phyloP scores from a whole-genome alignment of 2,329 filamentous ascomycete species.

The Pseudogymnoascus sp. region DNA sequence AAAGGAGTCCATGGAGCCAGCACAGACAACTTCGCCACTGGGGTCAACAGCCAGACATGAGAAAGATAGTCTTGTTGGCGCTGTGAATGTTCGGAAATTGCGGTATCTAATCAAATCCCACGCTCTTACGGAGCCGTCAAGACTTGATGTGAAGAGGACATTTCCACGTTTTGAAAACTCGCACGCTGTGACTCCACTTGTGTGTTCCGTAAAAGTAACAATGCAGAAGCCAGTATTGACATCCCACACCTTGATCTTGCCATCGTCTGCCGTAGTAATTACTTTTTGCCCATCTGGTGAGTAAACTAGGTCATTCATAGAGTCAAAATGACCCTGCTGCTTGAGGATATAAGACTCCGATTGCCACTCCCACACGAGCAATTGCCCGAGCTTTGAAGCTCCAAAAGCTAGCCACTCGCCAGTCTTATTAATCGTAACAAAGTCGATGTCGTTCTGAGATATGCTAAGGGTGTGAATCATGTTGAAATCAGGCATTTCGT shows the following conservation, averaged over 20 bases:
- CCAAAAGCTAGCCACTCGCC: conserved; percentile 98
- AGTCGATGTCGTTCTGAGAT: conserved; percentile 93
- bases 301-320: conserved; percentile 88
- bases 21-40: conserved; percentile 91
- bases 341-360: conserved; percentile 98
- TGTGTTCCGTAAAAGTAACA: conserved; percentile 96
- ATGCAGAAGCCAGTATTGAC: conserved; percentile 94
- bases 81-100: conserved; percentile 96
- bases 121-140: conserved; percentile 88
- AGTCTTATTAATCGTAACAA: conserved; percentile 84
- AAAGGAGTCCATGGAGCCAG: conserved; percentile 90
- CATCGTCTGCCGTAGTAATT: conserved; percentile 89
- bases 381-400: conserved; percentile 85
- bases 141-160: conserved; percentile 87
- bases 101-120: conserved; percentile 95
- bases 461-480: conserved; percentile 89
- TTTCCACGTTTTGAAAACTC: conserved; percentile 94
- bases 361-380: conserved; percentile 99
- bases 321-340: conserved; percentile 94
- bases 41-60: conserved; percentile 94
- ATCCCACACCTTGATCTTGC: conserved; percentile 98
- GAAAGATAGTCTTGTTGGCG: conserved; percentile 83
- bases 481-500: conserved; percentile 93
- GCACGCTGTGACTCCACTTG: conserved; percentile 85
- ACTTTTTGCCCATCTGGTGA: conserved; percentile 89